Base-by-base conservation (phyloP, 2,329 filamentous ascomycete species). In the Hansfordia pulvinata region DNA sequence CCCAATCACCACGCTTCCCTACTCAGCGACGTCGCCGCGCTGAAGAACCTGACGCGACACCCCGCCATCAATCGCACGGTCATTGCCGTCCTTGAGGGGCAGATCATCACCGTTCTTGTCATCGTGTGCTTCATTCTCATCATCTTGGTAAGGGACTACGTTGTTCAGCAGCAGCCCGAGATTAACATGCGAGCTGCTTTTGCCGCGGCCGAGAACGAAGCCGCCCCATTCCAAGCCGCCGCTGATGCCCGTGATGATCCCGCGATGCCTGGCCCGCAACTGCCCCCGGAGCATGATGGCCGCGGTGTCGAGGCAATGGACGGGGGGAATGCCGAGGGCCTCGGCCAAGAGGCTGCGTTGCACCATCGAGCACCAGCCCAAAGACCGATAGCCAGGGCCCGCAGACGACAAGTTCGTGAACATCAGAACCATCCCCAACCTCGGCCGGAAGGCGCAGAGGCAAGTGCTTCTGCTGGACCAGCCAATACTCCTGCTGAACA, bases 71-170 rank as follows among this genome's bases (percentile, higher is more conserved):
- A 96, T 49, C 73, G 77, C 25, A 66, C 79, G 27, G 55, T 94
- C 10, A 75, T 96, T 27, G 78, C 85, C 38, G 71, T 88, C 1
- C 58, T 94, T 4, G 90, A 98, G 54, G 90, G 90, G 4, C 86
- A 93, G 46, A 70, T 96, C 25, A 93, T 98, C 39, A 98, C 88
- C 1, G 58, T 94, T 5, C 58, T 92, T 8, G 83, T 96, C 26
- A 88, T 98, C 6, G 68, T 93, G 23, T 85, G 79, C 31, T 98
- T 96, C 51, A 94, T 98, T 32, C 59, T 98, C n/a, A 76, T 98
- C 21, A 98, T 98, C 39, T 57, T 98, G 4, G 94, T 98, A 24
- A 65, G 92, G 24, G 90, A 98, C 55, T 98, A 93, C 68, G 90
- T 98, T 26, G 85, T 98, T 8, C 90, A 98, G 49, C 90, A 98